Conservation (phyloP, 495 filamentous ascomycete genomes). For the Lepidopterella palustris region DNA sequence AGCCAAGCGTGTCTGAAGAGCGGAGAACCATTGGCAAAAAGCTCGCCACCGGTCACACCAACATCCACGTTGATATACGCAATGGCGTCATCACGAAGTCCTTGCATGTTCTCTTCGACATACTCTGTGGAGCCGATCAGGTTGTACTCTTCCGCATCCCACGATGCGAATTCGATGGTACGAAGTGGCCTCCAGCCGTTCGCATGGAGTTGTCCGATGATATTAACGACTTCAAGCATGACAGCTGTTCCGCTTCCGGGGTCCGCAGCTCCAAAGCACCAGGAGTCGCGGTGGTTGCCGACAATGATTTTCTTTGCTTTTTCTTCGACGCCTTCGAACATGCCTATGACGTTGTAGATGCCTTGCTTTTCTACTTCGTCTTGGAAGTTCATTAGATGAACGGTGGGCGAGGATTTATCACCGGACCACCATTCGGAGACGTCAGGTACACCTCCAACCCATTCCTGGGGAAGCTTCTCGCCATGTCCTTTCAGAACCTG, state of each 20-base stretch:
- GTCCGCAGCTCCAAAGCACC: constrained; percentile 81
- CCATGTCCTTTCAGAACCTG: constrained; percentile 72
- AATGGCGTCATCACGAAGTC: constrained; percentile 54
- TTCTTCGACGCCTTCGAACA: constrained; percentile 75
- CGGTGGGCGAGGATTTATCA: constrained; percentile 62
- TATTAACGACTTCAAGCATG: constrained; percentile 76
- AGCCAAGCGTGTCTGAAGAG: constrained; percentile 65
- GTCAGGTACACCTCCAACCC: constrained; percentile 68
- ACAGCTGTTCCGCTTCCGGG: constrained; percentile 80
- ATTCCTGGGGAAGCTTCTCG: constrained; percentile 58
- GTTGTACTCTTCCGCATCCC: constrained; percentile 93
- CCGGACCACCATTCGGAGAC: constrained; percentile 80
- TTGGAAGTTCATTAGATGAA: constrained; percentile 82
- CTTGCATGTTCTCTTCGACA: constrained; percentile 63
- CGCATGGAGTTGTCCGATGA: constrained; percentile 68
- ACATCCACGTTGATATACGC: constrained; percentile 91
- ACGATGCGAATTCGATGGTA: constrained; percentile 89
- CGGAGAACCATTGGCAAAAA: constrained; percentile 72
- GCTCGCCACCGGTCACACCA: constrained; percentile 67
- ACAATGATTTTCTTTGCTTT: constrained; percentile 79
- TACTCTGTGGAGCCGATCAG: constrained; percentile 91
- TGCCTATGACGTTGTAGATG: constrained; percentile 85
- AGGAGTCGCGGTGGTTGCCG: constrained; percentile 90
- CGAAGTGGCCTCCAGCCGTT: constrained; percentile 86
- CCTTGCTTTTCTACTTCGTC: constrained; percentile 74